These are phyloP conservation scores for Boletus subcaerulescens DNA, from an alignment of 768 basidiomycete genomes.

Conservation along the genomic window DNA sequence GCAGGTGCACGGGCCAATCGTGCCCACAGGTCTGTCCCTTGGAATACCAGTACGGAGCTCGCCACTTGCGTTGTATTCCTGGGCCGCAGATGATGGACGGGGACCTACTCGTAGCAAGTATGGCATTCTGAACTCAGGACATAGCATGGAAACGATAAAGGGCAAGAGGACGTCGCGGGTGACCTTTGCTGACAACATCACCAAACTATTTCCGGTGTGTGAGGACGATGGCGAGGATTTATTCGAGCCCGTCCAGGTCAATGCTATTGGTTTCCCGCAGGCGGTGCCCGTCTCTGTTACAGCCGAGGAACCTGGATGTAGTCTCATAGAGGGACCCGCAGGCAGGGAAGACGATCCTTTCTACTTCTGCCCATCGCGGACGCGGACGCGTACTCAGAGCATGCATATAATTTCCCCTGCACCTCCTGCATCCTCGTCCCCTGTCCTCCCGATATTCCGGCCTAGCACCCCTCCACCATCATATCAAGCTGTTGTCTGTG, in stretches of 20 bases:
- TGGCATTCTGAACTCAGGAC: slow-evolving; percentile 17
- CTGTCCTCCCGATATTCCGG: slow-evolving; percentile 21
- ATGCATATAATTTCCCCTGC: slow-evolving; percentile 21
- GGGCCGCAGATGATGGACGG: slow-evolving; percentile 40
- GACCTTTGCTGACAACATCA: slow-evolving; percentile 15
- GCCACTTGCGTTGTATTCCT: slow-evolving; percentile 41
- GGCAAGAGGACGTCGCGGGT: slow-evolving; percentile 17
- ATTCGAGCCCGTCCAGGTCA: slow-evolving; percentile 12
- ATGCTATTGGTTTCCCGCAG: slow-evolving; percentile 24
- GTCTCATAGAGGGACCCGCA: neutral
- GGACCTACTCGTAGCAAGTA: slow-evolving; percentile 15
- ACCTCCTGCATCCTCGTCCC: neutral
- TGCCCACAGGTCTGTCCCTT: slow-evolving; percentile 42
- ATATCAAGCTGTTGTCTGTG: slow-evolving; percentile 15
- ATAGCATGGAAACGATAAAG: slow-evolving; percentile 8
- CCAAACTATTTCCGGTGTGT: slow-evolving; percentile 29
- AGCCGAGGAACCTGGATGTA: neutral
- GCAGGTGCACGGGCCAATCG: slow-evolving; percentile 18
- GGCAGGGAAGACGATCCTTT: slow-evolving; percentile 26
- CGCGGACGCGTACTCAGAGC: slow-evolving; percentile 30
- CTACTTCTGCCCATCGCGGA: slow-evolving; percentile 16
- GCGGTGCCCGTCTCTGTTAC: neutral
- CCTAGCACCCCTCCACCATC: slow-evolving; percentile 28
- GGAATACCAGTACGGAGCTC: slow-evolving; percentile 51
- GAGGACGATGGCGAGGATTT: slow-evolving; percentile 37